phyloP scores from a whole-genome alignment of 257 asterid genomes.

The Voacanga thouarsii region DNA sequence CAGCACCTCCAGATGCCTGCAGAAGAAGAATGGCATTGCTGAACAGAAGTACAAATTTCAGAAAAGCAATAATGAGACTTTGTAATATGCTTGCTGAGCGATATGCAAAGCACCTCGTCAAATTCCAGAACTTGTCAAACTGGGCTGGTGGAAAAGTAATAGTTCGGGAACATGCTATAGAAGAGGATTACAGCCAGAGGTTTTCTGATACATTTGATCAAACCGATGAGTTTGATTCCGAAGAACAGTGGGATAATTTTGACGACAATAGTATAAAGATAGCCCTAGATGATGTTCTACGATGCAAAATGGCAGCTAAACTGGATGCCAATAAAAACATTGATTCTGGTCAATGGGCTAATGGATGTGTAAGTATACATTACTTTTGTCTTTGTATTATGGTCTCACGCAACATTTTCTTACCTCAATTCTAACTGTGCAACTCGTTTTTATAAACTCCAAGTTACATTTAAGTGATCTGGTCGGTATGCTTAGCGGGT shows the following conservation, averaged over 20 bases:
- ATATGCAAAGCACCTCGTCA: conserved; percentile 55
- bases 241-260: conserved; percentile 69
- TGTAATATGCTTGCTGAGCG: conserved; percentile 67
- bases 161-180: conserved; percentile 29
- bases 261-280: conserved; percentile 52
- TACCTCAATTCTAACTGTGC: not conserved
- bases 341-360: conserved; percentile 24
- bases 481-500: not conserved
- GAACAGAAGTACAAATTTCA: conserved; percentile 45
- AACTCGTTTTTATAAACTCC: not conserved
- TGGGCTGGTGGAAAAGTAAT: conserved; percentile 33
- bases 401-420: not conserved
- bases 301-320: conserved; percentile 51
- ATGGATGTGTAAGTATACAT: conserved; percentile 45
- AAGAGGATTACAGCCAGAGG: conserved; percentile 22
- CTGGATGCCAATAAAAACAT: conserved; percentile 33
- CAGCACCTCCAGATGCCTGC: conserved; percentile 77
- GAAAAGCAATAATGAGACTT: conserved; percentile 66
- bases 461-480: not conserved
- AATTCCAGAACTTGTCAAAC: conserved; percentile 45
- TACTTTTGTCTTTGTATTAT: conserved; percentile 6
- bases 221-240: conserved; percentile 21
- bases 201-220: conserved; percentile 11
- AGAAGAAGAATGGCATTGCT: conserved; percentile 79
- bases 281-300: conserved; percentile 65